These are phyloP conservation scores for Larix kaempferi DNA, from an alignment of 75 land plant species.

Conservation along the genomic window DNA sequence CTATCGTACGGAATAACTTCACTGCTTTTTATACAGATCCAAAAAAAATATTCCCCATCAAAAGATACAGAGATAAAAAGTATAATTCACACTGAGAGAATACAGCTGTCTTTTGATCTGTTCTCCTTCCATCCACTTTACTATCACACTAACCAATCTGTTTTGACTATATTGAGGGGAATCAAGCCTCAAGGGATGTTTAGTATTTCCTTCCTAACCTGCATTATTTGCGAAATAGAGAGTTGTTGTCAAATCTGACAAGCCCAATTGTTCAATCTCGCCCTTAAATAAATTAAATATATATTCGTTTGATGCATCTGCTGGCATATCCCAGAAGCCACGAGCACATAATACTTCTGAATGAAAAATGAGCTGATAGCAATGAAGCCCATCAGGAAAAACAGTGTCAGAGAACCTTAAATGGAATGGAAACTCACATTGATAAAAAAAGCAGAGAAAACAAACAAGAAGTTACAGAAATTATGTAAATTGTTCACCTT, in stretches of 20 bases:
- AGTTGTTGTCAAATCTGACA: constrained; percentile 34
- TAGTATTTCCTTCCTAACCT: constrained; percentile 19
- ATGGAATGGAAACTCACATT: not conserved
- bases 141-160: not conserved
- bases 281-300: constrained; percentile 43
- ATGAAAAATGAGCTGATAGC: constrained; percentile 50
- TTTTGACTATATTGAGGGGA: not conserved
- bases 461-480: not conserved
- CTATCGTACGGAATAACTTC: too few species aligned
- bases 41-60: not conserved
- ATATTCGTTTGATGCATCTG: constrained; percentile 29
- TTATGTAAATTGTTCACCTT: not conserved
- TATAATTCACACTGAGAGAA: not conserved
- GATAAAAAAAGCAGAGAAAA: not conserved
- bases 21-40: too few species aligned
- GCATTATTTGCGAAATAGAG: constrained; percentile 47
- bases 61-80: not conserved
- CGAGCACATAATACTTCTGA: constrained; percentile 66
- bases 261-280: constrained; percentile 33
- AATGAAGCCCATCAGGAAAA: constrained; percentile 4
- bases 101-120: not conserved
- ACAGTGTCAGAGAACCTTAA: not conserved
- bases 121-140: not conserved
- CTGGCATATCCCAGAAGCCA: constrained; percentile 76
- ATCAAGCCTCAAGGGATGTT: not conserved